Conservation (phyloP, 2,329 filamentous ascomycete genomes). For the Alternaria conjuncta region DNA sequence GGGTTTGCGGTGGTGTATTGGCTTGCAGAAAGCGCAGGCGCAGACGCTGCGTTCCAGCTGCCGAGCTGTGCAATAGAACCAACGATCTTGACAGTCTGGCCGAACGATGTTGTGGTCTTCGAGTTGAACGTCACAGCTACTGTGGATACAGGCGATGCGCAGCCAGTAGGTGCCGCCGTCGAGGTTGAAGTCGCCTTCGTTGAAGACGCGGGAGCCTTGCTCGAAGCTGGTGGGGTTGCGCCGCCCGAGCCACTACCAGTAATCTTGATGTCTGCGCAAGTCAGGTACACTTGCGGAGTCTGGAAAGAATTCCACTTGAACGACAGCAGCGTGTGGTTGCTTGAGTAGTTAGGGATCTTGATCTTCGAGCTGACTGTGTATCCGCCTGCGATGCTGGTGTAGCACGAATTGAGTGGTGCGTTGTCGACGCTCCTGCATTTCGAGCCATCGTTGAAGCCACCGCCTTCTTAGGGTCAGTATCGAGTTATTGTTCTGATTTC, state of each 20-base stretch:
- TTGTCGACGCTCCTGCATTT: constrained; percentile 43
- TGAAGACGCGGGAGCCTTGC: constrained; percentile 18
- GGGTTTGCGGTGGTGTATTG: constrained; percentile 54
- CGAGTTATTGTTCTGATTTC: accelerated
- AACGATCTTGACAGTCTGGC: constrained; percentile 57
- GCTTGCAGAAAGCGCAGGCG: constrained; percentile 50
- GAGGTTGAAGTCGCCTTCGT: constrained; percentile 18
- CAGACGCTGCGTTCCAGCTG: constrained; percentile 51
- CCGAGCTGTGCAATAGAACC: constrained; percentile 55
- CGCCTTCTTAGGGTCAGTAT: constrained; percentile 7
- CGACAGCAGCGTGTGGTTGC: constrained; percentile 40
- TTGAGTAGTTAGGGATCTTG: constrained; percentile 42
- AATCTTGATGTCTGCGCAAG: constrained; percentile 43
- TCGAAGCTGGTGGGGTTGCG: constrained; percentile 22
- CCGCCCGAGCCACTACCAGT: constrained; percentile 21
- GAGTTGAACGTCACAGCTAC: constrained; percentile 54
- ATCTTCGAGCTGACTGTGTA: constrained; percentile 43
- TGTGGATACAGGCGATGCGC: constrained; percentile 34
- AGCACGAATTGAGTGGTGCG: constrained; percentile 41
- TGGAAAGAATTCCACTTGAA: constrained; percentile 46
- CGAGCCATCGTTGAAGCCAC: constrained; percentile 34
- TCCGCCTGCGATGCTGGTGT: constrained; percentile 43
- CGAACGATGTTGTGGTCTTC: constrained; percentile 56
- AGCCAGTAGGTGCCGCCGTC: constrained; percentile 19
- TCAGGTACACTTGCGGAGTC: constrained; percentile 42